A percentile compares a stretch with the other conserved stretches of the same genome.
Conservation (phyloP, 768 basidiomycete species). For the Macrolepiota fuliginosa region DNA sequence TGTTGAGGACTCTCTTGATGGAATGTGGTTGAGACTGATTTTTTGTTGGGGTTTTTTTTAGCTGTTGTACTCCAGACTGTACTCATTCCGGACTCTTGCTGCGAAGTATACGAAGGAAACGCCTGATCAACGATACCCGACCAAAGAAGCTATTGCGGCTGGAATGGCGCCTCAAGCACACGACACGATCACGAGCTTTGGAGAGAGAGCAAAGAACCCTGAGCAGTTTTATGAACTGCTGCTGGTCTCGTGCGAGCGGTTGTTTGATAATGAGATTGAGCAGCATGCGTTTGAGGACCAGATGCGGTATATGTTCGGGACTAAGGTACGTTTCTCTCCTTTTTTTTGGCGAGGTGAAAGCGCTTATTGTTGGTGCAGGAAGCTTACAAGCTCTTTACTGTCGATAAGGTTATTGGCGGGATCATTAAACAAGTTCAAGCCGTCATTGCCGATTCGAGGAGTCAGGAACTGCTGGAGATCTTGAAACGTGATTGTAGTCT, state of each 20-base stretch:
- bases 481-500: constrained; percentile 68
- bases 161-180: constrained; percentile 27
- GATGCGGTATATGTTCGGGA: constrained; percentile 84
- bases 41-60: constrained; percentile 27
- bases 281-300: constrained; percentile 87
- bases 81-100: constrained; percentile 74
- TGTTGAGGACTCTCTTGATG: constrained; percentile 1
- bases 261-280: constrained; percentile 94
- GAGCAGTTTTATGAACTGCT: constrained; percentile 80
- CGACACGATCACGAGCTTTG: constrained; percentile 25
- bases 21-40: background rate
- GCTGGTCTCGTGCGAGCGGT: constrained; percentile 81
- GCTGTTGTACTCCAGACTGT: constrained; percentile 81
- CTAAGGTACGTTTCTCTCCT: constrained; percentile 46
- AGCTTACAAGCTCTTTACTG: constrained; percentile 87
- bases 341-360: background rate
- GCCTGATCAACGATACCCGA: constrained; percentile 17
- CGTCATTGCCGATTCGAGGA: constrained; percentile 65
- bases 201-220: constrained; percentile 31
- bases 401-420: constrained; percentile 87
- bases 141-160: constrained; percentile 22
- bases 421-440: constrained; percentile 86
- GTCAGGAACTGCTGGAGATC: constrained; percentile 69
- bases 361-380: constrained; percentile 36
- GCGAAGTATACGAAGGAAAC: constrained; percentile 38